phyloP scores from a whole-genome alignment of 192 early-diverging fungal species.

The Irineochytrium annulatum region DNA sequence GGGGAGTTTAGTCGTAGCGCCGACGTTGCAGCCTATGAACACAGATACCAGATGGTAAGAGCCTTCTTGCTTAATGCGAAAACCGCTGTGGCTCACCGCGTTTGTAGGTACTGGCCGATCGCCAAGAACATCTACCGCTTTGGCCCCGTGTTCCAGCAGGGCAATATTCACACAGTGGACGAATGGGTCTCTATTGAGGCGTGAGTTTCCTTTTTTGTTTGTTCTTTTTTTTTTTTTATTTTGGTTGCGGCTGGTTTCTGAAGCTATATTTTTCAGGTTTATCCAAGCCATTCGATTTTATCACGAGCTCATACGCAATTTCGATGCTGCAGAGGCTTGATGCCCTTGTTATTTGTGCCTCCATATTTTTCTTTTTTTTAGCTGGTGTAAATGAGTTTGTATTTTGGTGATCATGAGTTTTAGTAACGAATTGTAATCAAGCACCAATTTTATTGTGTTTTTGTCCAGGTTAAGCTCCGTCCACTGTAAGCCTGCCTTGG shows the following conservation, averaged over 20 bases:
- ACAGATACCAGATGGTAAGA: slow-evolving; percentile 41
- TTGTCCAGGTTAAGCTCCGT: no score
- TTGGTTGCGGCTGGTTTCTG: neutral
- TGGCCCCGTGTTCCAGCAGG: neutral
- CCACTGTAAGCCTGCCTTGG: no score
- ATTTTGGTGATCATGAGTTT: no score
- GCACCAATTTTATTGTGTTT: no score
- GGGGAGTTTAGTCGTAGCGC: slow-evolving; percentile 22
- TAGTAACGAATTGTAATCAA: no score
- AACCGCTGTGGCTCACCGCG: no score
- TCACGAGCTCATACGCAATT: slow-evolving; percentile 42
- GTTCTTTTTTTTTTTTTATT: neutral
- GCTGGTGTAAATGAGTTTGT: no score
- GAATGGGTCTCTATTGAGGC: slow-evolving; percentile 8
- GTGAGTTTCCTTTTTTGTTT: neutral
- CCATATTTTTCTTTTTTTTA: no score
- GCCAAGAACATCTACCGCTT: slow-evolving; percentile 37
- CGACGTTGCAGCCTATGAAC: slow-evolving; percentile 36
- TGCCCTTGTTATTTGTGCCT: no score
- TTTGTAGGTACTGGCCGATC: slow-evolving; percentile 35
- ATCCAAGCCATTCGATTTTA: slow-evolving; percentile 28
- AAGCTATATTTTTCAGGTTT: slow-evolving; percentile 7
- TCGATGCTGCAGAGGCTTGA: no score
- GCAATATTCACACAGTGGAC: slow-evolving; percentile 21
- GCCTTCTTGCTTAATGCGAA: no score